These are phyloP conservation scores for Musa beccarii DNA, from an alignment of 176 grass and related monocot genomes.

Conservation along the genomic window DNA sequence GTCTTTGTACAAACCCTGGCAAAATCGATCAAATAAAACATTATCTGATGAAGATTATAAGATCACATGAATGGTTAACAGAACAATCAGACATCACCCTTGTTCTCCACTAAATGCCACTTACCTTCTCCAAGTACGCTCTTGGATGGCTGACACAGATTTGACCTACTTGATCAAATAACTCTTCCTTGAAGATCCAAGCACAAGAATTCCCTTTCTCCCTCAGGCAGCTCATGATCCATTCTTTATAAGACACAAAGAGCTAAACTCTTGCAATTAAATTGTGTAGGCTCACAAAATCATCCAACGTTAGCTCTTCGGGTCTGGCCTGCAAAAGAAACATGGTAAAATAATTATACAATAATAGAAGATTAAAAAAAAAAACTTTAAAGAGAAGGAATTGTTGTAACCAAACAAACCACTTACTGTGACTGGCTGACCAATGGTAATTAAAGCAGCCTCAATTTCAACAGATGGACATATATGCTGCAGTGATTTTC, in stretches of 20 bases:
- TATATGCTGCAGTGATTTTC: constrained; percentile 76
- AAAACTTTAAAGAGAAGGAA: not conserved
- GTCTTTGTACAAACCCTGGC: not conserved
- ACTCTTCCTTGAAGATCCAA: not conserved
- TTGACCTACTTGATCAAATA: not conserved
- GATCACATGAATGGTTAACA: not conserved
- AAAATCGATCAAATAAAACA: not conserved
- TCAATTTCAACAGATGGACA: constrained; percentile 56
- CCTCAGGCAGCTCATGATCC: not conserved
- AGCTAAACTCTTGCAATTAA: constrained; percentile 37
- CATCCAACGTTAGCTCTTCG: constrained; percentile 54
- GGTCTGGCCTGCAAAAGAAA: constrained; percentile 67
- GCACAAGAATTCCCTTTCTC: not conserved
- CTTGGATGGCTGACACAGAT: not conserved
- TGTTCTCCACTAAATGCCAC: not conserved
- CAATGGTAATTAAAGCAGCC: constrained; percentile 50
- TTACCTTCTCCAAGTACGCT: not conserved
- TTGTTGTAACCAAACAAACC: not conserved
- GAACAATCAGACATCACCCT: not conserved
- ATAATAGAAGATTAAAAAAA: not conserved
- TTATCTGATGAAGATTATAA: not conserved
- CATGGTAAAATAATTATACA: not conserved
- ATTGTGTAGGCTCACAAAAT: constrained; percentile 91
- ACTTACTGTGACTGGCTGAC: constrained; percentile 64
- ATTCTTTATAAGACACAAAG: no score